Conservation (phyloP, 106 monocot genomes). For the Apostasia shenzhenica region DNA sequence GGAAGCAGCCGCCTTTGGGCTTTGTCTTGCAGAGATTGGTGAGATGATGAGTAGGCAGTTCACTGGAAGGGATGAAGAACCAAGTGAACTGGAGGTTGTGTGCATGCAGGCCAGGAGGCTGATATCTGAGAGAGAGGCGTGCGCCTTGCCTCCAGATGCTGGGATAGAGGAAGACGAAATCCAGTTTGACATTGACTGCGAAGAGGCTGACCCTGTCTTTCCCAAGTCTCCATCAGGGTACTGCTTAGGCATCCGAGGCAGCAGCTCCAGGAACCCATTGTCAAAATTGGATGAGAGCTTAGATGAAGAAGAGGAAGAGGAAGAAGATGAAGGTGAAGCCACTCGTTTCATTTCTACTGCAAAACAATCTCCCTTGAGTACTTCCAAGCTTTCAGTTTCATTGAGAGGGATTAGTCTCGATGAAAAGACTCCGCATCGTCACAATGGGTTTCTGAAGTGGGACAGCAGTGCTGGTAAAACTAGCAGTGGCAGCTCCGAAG, state of each 20-base stretch:
- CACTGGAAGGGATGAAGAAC: conserved; percentile 72
- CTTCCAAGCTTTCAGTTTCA: conserved; percentile 44
- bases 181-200: conserved; percentile 45
- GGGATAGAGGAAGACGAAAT: conserved; percentile 34
- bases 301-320: conserved; percentile 53
- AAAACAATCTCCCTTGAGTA: neutral
- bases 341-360: neutral
- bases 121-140: conserved; percentile 35
- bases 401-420: conserved; percentile 35
- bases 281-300: conserved; percentile 64
- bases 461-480: conserved; percentile 4
- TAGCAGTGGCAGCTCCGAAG: conserved; percentile 6
- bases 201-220: conserved; percentile 23
- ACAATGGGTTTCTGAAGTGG: conserved; percentile 6
- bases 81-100: conserved; percentile 78
- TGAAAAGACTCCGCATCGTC: conserved; percentile 20
- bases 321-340: conserved; percentile 13
- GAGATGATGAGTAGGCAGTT: conserved; percentile 94
- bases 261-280: conserved; percentile 33
- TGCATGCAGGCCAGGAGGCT: conserved; percentile 73
- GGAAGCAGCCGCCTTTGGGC: conserved; percentile 79
- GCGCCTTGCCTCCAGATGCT: conserved; percentile 9
- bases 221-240: conserved; percentile 15
- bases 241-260: conserved; percentile 21
- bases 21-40: conserved; percentile 85